Conservation (phyloP, 768 basidiomycete species). For the Tylopilus rubrobrunneus region DNA sequence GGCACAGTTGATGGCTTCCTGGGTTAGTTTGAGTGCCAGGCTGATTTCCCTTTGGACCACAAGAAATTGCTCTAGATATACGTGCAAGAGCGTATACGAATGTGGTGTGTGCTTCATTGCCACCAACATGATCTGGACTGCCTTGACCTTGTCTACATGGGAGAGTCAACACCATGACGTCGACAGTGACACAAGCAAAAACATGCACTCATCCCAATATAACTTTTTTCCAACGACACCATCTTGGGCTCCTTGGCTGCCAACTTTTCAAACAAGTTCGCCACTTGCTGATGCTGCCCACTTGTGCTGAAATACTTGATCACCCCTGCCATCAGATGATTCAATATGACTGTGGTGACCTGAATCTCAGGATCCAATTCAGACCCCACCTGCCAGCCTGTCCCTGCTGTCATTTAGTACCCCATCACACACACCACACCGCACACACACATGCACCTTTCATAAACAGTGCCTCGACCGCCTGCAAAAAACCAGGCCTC, state of each 20-base stretch:
- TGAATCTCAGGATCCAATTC: slow-evolving; percentile 87
- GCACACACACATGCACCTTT: slow-evolving; percentile 51
- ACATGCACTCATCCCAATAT: slow-evolving; percentile 93
- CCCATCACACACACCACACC: too few species aligned
- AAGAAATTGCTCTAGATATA: slow-evolving; percentile 94
- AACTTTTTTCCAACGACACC: slow-evolving; percentile 80
- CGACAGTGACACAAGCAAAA: not conserved
- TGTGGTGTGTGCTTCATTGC: slow-evolving; percentile 74
- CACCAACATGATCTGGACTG: slow-evolving; percentile 82
- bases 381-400: slow-evolving; percentile 98
- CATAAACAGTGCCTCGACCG: slow-evolving; percentile 82
- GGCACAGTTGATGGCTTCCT: slow-evolving; percentile 95
- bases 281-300: slow-evolving; percentile 80
- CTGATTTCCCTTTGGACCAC: slow-evolving; percentile 74
- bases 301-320: slow-evolving; percentile 95
- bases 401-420: not conserved
- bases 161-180: not conserved
- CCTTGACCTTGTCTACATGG: slow-evolving; percentile 71
- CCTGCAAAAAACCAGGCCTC: slow-evolving; percentile 86
- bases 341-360: slow-evolving; percentile 93
- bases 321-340: slow-evolving; percentile 47
- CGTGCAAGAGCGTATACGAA: slow-evolving; percentile 91
- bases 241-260: slow-evolving; percentile 86
- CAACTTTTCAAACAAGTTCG: slow-evolving; percentile 92
- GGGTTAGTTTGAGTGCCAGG: slow-evolving; percentile 88